Conservation (phyloP, 345 rosid species). For the Viola odorata region DNA sequence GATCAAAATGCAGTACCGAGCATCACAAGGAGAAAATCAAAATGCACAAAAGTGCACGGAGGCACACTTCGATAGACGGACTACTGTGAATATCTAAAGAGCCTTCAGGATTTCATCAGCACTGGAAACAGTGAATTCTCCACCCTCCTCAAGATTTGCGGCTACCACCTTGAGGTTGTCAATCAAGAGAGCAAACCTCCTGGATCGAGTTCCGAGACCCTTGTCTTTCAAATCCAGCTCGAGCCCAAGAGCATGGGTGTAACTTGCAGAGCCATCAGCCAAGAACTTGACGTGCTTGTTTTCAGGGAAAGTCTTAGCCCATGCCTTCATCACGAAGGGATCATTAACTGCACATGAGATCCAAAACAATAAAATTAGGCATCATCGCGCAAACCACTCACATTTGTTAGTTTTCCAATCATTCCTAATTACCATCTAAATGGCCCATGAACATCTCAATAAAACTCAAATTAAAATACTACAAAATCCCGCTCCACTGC, state of each 20-base stretch:
- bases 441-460: no score
- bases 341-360: conserved; percentile 65
- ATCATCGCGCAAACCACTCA: background rate
- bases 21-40: background rate
- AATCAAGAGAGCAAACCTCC: conserved; percentile 76
- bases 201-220: conserved; percentile 83
- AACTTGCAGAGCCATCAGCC: conserved; percentile 81
- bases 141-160: conserved; percentile 86
- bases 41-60: background rate
- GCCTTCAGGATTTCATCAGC: conserved; percentile 82
- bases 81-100: conserved; percentile 28
- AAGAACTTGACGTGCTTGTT: conserved; percentile 89
- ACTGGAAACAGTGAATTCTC: conserved; percentile 81
- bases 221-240: conserved; percentile 85
- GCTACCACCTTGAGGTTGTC: conserved; percentile 90
- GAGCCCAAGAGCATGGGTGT: conserved; percentile 80
- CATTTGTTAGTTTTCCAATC: background rate
- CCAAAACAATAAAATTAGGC: background rate
- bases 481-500: no score
- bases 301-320: conserved; percentile 91
- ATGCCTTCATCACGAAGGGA: conserved; percentile 94
- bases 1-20: background rate
- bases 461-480: no score
- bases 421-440: no score
- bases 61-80: background rate